Conservation (phyloP, 2,329 filamentous ascomycete species). For the Fusarium caatingaense region DNA sequence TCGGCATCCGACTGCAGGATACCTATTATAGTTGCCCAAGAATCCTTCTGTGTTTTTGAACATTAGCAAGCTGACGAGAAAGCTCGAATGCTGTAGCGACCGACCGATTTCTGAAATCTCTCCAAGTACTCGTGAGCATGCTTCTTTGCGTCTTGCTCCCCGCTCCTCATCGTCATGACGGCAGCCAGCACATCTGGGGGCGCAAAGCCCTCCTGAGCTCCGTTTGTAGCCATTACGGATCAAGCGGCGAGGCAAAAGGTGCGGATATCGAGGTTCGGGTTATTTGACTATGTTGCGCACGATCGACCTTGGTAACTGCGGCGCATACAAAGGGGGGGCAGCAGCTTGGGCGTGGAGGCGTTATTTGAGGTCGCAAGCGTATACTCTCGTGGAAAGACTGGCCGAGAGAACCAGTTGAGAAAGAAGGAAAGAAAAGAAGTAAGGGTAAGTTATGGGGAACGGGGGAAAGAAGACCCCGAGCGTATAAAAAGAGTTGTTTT, state of each 20-base stretch:
- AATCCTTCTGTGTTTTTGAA: conserved; percentile 74
- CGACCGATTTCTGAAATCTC: conserved; percentile 96
- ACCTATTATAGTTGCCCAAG: conserved; percentile 88
- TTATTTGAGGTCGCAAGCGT: conserved; percentile 15
- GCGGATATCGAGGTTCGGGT: not conserved
- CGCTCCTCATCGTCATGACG: conserved; percentile 90
- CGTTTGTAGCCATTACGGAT: conserved; percentile 72
- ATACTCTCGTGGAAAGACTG: conserved; percentile 15
- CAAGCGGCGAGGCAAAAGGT: conserved; percentile 15
- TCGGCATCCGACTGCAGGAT: conserved; percentile 86
- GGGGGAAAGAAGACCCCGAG: conserved; percentile 22
- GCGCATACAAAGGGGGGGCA: conserved; percentile 44
- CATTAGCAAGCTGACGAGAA: conserved; percentile 18
- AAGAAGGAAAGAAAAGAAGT: conserved; percentile 19
- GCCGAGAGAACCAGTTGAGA: conserved; percentile 12
- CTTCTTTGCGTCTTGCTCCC: conserved; percentile 83
- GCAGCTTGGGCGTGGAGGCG: conserved; percentile 28
- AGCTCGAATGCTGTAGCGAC: conserved; percentile 24
- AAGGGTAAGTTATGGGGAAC: conserved; percentile 12
- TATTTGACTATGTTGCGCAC: conserved; percentile 37
- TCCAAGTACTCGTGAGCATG: conserved; percentile 92
- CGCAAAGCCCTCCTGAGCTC: conserved; percentile 77
- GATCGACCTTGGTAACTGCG: conserved; percentile 31
- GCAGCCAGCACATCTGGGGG: conserved; percentile 82
- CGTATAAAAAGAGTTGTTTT: conserved; percentile 27